Conservation (phyloP, 345 rosid species). For the Crucihimalaya himalaica region DNA sequence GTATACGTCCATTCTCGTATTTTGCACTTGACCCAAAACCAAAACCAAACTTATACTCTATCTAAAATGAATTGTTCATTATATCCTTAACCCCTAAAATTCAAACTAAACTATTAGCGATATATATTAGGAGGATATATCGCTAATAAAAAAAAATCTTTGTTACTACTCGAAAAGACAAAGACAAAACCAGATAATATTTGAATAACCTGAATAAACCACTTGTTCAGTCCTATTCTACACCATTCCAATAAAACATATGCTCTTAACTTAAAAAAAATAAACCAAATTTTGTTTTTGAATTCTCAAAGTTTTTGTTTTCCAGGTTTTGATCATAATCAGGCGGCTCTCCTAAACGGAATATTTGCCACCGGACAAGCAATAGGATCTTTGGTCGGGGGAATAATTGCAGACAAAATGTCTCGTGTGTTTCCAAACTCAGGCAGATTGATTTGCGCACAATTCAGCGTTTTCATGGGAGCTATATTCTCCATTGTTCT, state of each 20-base stretch:
- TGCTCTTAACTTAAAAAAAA: background rate
- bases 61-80: background rate
- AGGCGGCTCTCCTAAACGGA: constrained; percentile 65
- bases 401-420: constrained; percentile 70
- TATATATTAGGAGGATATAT: no score
- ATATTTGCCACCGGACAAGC: constrained; percentile 74
- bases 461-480: constrained; percentile 88
- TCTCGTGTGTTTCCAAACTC: constrained; percentile 62
- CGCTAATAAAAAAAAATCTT: background rate
- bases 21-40: background rate
- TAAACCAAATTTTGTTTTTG: background rate
- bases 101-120: background rate
- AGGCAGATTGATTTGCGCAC: constrained; percentile 83
- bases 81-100: background rate
- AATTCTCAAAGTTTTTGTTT: background rate
- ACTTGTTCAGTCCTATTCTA: background rate
- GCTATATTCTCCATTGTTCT: constrained; percentile 74
- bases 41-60: background rate
- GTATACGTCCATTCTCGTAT: constrained; percentile 42
- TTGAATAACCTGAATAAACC: background rate
- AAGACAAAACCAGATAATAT: background rate
- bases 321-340: constrained; percentile 73
- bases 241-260: background rate
- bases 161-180: background rate
- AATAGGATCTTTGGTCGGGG: constrained; percentile 69